Conservation (phyloP, 129 eudicot genomes). For the Flaveria linearis region DNA sequence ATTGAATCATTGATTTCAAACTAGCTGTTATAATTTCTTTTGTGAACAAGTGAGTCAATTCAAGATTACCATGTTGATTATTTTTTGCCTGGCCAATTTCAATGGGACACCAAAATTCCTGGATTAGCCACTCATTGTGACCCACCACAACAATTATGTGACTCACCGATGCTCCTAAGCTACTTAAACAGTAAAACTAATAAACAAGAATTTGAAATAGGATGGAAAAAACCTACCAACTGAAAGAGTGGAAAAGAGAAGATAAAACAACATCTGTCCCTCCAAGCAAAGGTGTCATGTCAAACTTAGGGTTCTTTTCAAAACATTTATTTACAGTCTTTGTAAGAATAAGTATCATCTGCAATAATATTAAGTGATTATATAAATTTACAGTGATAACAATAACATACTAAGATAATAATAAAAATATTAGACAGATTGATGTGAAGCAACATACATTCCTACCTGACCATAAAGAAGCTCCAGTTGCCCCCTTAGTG, state of each 20-base stretch:
- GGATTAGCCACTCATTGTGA: not conserved
- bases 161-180: not conserved
- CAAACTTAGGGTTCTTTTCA: conserved; percentile 93
- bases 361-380: conserved; percentile 31
- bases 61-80: not conserved
- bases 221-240: conserved; percentile 58
- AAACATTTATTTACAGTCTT: conserved; percentile 91
- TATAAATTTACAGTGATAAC: not conserved
- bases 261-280: conserved; percentile 93
- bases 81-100: not conserved
- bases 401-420: not conserved
- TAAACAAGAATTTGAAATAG: not conserved
- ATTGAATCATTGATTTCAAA: not conserved
- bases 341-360: conserved; percentile 96
- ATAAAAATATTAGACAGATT: not conserved
- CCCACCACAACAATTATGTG: not conserved
- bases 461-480: conserved; percentile 93
- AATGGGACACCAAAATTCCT: not conserved
- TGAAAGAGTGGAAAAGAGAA: conserved; percentile 92
- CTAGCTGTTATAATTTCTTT: not conserved
- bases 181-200: not conserved
- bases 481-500: conserved; percentile 81
- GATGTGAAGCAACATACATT: not conserved
- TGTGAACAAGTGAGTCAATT: not conserved
- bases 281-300: conserved; percentile 98